Evolutionary conservation across 371 early-diverging fungal species (phyloP), one percentile per base, ranked within the genome.

Genomic region (Lichtheimia hyalospora): DNA sequence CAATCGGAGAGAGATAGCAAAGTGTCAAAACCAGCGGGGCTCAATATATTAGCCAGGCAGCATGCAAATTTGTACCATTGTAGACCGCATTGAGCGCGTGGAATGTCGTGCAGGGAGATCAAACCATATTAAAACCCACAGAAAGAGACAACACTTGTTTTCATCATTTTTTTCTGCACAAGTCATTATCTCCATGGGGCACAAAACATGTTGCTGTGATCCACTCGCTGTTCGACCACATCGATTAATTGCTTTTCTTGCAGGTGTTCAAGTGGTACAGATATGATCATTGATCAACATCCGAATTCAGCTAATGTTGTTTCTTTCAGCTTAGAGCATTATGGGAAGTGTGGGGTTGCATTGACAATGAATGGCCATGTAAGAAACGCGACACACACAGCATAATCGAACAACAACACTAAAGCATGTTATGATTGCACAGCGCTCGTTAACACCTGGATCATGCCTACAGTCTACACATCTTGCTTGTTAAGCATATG

Each of bases 291-390:
- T 34, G 21, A 27, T 40, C 10, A 14, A 50, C 20, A 16, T 43
- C 42, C 13, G 40, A 10, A 51, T 46, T 43, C 52, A 41, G 24
- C 25, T 16, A 40, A 46, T 46, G 25, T 7, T 16, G 16, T 20
- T 40, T 59, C 23, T 18, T 42, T 16, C 23, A 68, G 68, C 43
- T 68, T 49, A 42, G 68, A 42, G 68, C 63, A 28, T 28, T 68
- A 8, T 68, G 68, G 68, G 63, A 68, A 41, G 48, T 63, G 13
- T 68, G 68, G 68, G 61, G 54, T 25, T 68, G 63, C 20, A 20
- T 68, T 53, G 68, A 68, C 46, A 63, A 60, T 48, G 48, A 60
- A 28, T 60, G 63, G 56, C 61, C 68, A 41, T 40, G 68, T 63
- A 68, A 63, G 52, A 28, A 52, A 16, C 10, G 34, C 10, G 34